Evolutionary conservation across 2,329 filamentous ascomycete species (phyloP).

Genomic region (Cladosporium oxysporum): DNA sequence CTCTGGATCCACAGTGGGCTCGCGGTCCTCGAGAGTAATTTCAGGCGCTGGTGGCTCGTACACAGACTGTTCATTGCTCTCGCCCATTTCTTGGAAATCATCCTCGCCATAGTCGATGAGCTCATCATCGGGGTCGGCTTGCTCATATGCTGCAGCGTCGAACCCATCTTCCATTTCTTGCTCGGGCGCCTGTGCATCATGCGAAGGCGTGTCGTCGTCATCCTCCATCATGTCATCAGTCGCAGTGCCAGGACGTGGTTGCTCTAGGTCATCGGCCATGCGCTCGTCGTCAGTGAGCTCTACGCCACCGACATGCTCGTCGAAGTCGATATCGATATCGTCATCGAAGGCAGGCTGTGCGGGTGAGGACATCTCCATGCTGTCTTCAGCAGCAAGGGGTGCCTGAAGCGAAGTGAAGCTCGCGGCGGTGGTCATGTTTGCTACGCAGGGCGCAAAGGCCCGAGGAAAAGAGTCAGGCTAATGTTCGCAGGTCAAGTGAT

Average conservation of each 20-base stretch:
- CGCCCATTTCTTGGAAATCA: conserved; percentile 25
- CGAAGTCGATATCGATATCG: conserved; percentile 63
- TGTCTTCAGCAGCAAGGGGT: conserved; percentile 47
- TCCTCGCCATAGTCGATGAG: conserved; percentile 42
- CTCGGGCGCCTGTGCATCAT: conserved; percentile 37
- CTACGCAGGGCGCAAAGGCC: conserved; percentile 12
- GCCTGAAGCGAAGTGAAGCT: conserved; percentile 25
- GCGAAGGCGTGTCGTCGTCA: conserved; percentile 31
- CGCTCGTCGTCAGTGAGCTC: conserved; percentile 52
- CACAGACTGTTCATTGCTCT: conserved; percentile 18
- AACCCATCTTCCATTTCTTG: conserved; percentile 35
- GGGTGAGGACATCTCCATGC: conserved; percentile 58
- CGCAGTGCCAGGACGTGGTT: conserved; percentile 42
- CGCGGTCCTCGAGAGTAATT: conserved; percentile 5
- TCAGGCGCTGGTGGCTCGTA: conserved; percentile 8
- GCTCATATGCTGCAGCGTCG: conserved; percentile 20
- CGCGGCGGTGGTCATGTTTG: conserved; percentile 17
- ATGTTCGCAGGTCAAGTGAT: background rate
- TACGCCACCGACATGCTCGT: conserved; percentile 39
- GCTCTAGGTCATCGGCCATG: conserved; percentile 57
- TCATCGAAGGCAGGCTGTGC: conserved; percentile 42
- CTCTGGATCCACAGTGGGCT: background rate
- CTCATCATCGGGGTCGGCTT: conserved; percentile 36
- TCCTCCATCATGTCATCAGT: conserved; percentile 38
- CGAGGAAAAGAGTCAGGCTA: background rate